A percentile compares a stretch with the other conserved stretches of the same genome.
phyloP scores from a whole-genome alignment of 2,329 filamentous ascomycete genomes.

The Colletotrichum cereale region DNA sequence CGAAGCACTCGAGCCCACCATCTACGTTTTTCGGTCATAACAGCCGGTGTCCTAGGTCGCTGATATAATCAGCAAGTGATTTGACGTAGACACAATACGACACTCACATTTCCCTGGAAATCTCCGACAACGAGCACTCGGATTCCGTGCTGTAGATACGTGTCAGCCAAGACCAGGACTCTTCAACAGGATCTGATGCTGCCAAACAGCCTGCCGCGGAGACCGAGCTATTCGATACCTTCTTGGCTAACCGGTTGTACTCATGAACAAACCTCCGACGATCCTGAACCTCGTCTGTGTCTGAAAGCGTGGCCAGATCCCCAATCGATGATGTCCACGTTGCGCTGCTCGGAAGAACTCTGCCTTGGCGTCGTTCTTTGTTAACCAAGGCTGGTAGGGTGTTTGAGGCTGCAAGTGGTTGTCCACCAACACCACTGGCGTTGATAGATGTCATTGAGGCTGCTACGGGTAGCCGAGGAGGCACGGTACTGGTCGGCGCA shows the following conservation, averaged over 20 bases:
- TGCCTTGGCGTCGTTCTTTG: conserved; percentile 37
- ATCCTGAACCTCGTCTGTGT: conserved; percentile 63
- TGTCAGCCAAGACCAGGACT: conserved; percentile 3
- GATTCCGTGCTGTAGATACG: conserved; percentile 63
- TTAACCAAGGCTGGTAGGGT: conserved; percentile 41
- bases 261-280: conserved; percentile 64
- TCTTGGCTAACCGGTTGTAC: conserved; percentile 71
- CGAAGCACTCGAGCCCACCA: conserved; percentile 56
- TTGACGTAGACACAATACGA: neutral
- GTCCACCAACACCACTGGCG: neutral
- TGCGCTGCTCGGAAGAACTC: conserved; percentile 57
- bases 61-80: neutral
- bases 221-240: conserved; percentile 54
- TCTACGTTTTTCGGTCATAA: conserved; percentile 48
- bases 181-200: neutral
- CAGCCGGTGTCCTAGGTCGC: conserved; percentile 17
- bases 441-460: conserved; percentile 2
- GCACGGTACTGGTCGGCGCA: conserved; percentile 33
- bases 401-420: conserved; percentile 23
- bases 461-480: conserved; percentile 15
- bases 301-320: conserved; percentile 60
- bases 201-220: neutral
- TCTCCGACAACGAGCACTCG: conserved; percentile 54
- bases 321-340: conserved; percentile 71
- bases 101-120: conserved; percentile 43